Conservation (phyloP, 805 yeast species). For the Diddensiella transvaalensis region DNA sequence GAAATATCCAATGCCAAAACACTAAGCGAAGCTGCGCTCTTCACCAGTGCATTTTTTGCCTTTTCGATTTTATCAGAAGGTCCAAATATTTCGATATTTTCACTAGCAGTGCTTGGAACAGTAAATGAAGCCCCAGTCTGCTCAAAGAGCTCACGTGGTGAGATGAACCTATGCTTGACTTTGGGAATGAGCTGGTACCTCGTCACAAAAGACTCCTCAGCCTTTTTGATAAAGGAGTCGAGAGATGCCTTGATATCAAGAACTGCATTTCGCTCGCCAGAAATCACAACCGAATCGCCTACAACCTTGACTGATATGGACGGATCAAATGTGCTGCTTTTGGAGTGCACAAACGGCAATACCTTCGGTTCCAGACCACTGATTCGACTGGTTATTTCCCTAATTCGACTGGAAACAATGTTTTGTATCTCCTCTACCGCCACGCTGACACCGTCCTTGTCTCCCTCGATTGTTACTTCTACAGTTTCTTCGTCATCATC, state of each 20-base stretch:
- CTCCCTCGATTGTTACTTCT: constrained; percentile 71
- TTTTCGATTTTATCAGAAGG: constrained; percentile 46
- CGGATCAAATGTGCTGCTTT: constrained; percentile 2
- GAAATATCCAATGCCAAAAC: constrained; percentile 76
- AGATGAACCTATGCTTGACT: constrained; percentile 63
- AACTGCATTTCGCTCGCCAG: constrained; percentile 71
- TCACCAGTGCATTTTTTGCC: constrained; percentile 63
- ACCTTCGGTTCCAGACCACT: constrained; percentile 24
- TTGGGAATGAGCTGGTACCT: constrained; percentile 65
- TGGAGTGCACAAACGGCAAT: constrained; percentile 31
- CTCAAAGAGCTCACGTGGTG: constrained; percentile 28
- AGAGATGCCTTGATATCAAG: constrained; percentile 52
- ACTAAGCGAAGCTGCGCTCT: constrained; percentile 53
- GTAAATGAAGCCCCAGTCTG: constrained; percentile 30
- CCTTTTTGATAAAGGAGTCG: constrained; percentile 41
- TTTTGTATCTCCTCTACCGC: constrained; percentile 69
- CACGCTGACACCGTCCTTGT: constrained; percentile 70
- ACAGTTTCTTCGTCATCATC: constrained; percentile 63
- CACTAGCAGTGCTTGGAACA: constrained; percentile 45
- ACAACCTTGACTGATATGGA: not conserved
- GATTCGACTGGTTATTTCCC: constrained; percentile 30
- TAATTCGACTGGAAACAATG: constrained; percentile 74
- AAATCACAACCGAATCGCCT: constrained; percentile 45
- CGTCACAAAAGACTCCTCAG: constrained; percentile 45
- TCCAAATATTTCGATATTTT: constrained; percentile 54